phyloP scores from a whole-genome alignment of 139 green algal genomes.

The Spirogloea muscicola region DNA sequence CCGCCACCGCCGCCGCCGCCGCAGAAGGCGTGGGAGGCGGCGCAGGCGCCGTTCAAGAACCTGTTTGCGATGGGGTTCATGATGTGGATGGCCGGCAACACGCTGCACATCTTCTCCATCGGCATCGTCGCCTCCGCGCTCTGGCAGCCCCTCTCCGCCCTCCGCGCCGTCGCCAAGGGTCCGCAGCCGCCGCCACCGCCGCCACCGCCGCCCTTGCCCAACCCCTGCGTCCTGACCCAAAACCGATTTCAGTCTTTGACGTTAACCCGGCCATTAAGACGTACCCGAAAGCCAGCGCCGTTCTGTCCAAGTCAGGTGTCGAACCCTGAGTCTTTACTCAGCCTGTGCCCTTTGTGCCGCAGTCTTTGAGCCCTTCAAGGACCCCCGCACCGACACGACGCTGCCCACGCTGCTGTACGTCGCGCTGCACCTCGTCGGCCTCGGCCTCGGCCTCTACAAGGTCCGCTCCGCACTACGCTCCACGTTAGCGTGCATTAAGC shows the following conservation, averaged over 20 bases:
- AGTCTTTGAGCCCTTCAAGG: constrained; percentile 51
- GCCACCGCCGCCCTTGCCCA: too few species aligned
- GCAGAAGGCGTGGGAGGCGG: constrained; percentile 47
- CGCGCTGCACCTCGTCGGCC: constrained; percentile 20
- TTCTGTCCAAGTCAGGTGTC: too few species aligned
- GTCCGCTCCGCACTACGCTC: neutral
- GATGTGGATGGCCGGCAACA: constrained; percentile 50
- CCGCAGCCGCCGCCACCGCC: too few species aligned
- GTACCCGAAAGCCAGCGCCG: too few species aligned
- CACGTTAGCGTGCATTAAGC: neutral
- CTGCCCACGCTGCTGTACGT: constrained; percentile 43
- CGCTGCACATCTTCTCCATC: constrained; percentile 52
- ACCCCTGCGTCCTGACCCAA: too few species aligned
- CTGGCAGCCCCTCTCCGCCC: constrained; percentile 46
- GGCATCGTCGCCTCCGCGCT: constrained; percentile 46
- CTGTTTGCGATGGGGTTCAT: constrained; percentile 51
- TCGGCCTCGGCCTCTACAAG: constrained; percentile 36
- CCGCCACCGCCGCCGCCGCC: too few species aligned
- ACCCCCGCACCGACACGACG: constrained; percentile 43
- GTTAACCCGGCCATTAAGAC: too few species aligned
- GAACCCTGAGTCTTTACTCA: too few species aligned
- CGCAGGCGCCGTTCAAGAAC: constrained; percentile 43
- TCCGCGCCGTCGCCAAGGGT: constrained; percentile 20
- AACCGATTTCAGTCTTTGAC: too few species aligned
- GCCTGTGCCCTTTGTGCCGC: constrained; percentile 3